Conservation (phyloP, 2,329 filamentous ascomycete genomes). For the Hymenoscyphus infarciens region DNA sequence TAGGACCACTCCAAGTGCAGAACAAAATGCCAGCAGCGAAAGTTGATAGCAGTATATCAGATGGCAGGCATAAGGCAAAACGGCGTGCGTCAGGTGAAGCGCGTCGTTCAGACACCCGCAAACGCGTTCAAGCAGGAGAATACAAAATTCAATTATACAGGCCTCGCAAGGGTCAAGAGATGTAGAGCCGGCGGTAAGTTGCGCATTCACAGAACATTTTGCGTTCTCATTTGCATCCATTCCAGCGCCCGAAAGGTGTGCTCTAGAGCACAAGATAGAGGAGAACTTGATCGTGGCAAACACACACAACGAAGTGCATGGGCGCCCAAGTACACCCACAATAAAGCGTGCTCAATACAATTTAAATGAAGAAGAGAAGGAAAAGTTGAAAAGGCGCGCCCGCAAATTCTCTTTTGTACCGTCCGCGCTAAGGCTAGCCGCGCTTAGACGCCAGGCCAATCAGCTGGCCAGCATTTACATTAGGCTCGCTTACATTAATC, state of each 20-base stretch:
- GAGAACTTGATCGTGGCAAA: conserved; percentile 58
- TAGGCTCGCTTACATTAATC: conserved; percentile 16
- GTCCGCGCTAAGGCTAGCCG: background rate
- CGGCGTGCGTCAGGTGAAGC: background rate
- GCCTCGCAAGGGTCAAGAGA: conserved; percentile 26
- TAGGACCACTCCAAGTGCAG: no score
- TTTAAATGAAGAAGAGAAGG: conserved; percentile 42
- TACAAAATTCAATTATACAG: background rate
- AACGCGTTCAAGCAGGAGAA: background rate
- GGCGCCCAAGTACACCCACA: conserved; percentile 63
- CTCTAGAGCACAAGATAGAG: conserved; percentile 72
- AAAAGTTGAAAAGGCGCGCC: conserved; percentile 25
- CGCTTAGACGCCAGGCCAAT: conserved; percentile 23
- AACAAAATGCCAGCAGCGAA: no score
- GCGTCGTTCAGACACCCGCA: background rate
- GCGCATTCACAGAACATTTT: conserved; percentile 43
- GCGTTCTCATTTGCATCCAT: conserved; percentile 66
- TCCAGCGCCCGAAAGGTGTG: conserved; percentile 54
- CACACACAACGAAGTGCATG: conserved; percentile 38
- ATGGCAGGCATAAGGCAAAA: no score
- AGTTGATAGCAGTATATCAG: background rate
- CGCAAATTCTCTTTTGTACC: conserved; percentile 25
- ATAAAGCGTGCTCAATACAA: conserved; percentile 68
- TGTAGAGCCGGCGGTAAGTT: conserved; percentile 73
- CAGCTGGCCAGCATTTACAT: conserved; percentile 25